These are phyloP conservation scores for Epichloe baconii DNA, from an alignment of 2,329 filamentous ascomycete species.

Conservation along the genomic window DNA sequence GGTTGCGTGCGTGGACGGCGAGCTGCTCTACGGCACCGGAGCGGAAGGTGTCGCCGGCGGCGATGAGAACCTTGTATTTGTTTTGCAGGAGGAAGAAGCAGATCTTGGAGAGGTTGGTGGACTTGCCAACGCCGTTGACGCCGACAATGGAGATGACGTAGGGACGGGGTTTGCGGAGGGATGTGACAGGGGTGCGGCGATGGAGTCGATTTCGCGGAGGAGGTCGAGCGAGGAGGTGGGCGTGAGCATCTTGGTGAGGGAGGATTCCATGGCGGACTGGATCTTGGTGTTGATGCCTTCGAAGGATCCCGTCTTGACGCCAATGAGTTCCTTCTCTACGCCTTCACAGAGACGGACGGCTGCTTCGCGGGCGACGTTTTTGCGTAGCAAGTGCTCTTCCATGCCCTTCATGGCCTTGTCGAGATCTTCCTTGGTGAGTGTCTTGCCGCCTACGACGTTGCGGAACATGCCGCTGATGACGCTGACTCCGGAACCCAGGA, in stretches of 20 bases:
- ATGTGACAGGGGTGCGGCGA: conserved; percentile 56
- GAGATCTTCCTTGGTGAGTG: conserved; percentile 75
- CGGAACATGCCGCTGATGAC: conserved; percentile 82
- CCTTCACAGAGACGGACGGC: conserved; percentile 82
- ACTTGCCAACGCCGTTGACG: conserved; percentile 97
- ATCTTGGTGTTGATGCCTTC: conserved; percentile 79
- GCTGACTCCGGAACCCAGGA: conserved; percentile 68
- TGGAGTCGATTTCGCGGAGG: conserved; percentile 77
- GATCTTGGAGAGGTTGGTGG: conserved; percentile 93
- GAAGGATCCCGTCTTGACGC: conserved; percentile 84
- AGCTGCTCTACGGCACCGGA: conserved; percentile 95
- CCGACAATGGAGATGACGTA: conserved; percentile 98
- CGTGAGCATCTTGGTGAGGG: conserved; percentile 87
- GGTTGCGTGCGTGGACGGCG: conserved; percentile 84
- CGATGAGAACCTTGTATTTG: conserved; percentile 88
- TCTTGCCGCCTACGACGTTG: conserved; percentile 91
- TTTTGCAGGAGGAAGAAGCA: conserved; percentile 97
- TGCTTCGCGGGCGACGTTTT: conserved; percentile 93
- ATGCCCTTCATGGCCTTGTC: conserved; percentile 89
- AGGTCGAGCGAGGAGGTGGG: conserved; percentile 91
- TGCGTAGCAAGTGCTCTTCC: conserved; percentile 87
- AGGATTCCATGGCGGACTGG: conserved; percentile 77
- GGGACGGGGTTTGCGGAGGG: conserved; percentile 54
- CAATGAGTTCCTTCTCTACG: conserved; percentile 79
- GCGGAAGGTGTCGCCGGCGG: conserved; percentile 91